phyloP scores from a whole-genome alignment of 164 flowering plant species.

The Taxillus chinensis region DNA sequence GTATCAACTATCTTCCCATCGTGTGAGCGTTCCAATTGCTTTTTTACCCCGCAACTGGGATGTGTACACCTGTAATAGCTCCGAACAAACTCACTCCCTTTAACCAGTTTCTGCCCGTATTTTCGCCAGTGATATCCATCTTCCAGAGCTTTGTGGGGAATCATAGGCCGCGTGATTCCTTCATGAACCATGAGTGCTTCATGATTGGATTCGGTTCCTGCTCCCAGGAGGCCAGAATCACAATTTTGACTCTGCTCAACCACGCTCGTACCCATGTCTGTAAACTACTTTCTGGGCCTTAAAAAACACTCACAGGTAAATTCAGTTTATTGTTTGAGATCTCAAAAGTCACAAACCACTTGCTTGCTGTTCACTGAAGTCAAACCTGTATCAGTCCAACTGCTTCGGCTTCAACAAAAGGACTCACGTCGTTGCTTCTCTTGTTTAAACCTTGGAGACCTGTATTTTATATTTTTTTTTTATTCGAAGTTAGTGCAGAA shows the following conservation, averaged over 20 bases:
- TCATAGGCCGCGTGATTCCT: neutral
- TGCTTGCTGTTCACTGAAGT: neutral
- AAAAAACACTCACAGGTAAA: neutral
- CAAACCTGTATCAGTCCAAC: no score
- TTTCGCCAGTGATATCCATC: slow-evolving; percentile 14
- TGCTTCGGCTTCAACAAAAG: no score
- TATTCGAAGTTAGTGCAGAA: no score
- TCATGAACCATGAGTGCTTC: neutral
- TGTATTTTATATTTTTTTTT: no score
- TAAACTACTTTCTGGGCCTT: neutral
- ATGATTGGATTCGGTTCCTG: no score
- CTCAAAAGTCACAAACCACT: neutral
- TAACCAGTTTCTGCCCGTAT: slow-evolving; percentile 15
- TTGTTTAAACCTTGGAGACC: no score
- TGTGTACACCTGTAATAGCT: slow-evolving; percentile 16
- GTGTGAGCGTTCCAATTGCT: slow-evolving; percentile 6
- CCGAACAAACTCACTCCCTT: slow-evolving; percentile 10
- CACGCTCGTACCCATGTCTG: no score
- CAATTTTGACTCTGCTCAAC: neutral
- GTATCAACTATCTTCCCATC: slow-evolving; percentile 9
- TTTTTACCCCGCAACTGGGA: slow-evolving; percentile 12
- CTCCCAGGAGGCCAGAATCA: neutral
- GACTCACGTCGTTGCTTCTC: no score
- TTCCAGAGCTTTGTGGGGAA: neutral
- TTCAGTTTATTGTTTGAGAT: neutral